Conservation (phyloP, 2,329 filamentous ascomycete species). For the Paraphaeosphaeria sporulosa region DNA sequence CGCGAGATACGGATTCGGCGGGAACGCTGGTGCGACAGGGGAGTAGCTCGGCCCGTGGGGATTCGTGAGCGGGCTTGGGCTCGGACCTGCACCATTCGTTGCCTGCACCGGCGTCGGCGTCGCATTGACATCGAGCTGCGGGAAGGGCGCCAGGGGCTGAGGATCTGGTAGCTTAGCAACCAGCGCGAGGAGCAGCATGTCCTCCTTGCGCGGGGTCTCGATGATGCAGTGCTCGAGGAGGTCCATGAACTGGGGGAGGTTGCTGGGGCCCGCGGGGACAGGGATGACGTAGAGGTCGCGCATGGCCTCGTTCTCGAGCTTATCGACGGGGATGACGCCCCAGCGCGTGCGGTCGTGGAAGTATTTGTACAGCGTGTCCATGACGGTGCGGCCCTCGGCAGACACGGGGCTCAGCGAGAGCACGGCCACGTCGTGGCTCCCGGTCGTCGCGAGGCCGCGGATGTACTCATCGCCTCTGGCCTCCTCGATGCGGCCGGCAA, state of each 20-base stretch:
- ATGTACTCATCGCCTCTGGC: slow-evolving; percentile 90
- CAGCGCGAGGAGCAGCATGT: slow-evolving; percentile 83
- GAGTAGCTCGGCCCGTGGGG: slow-evolving; percentile 46
- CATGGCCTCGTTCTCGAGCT: slow-evolving; percentile 73
- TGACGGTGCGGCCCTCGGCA: slow-evolving; percentile 65
- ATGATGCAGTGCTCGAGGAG: slow-evolving; percentile 86
- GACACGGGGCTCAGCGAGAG: slow-evolving; percentile 73
- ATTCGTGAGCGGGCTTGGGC: slow-evolving; percentile 39
- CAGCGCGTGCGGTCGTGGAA: slow-evolving; percentile 84
- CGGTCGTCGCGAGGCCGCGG: slow-evolving; percentile 82
- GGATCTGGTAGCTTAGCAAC: slow-evolving; percentile 65
- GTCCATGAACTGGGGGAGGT: slow-evolving; percentile 83
- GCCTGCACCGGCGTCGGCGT: slow-evolving; percentile 28
- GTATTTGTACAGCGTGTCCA: slow-evolving; percentile 84
- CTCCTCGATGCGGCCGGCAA: slow-evolving; percentile 82
- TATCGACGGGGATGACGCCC: slow-evolving; percentile 70
- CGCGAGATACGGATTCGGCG: slow-evolving; percentile 26
- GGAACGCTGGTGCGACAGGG: slow-evolving; percentile 37
- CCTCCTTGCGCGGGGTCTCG: slow-evolving; percentile 73
- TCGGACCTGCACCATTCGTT: slow-evolving; percentile 31
- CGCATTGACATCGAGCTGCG: slow-evolving; percentile 26
- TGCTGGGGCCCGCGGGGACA: slow-evolving; percentile 72
- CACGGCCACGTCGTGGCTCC: slow-evolving; percentile 83
- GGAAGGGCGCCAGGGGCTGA: slow-evolving; percentile 37
- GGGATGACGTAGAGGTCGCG: slow-evolving; percentile 93